Evolutionary conservation across 805 yeast species (phyloP).

Genomic region (Nakazawaea holstii): DNA sequence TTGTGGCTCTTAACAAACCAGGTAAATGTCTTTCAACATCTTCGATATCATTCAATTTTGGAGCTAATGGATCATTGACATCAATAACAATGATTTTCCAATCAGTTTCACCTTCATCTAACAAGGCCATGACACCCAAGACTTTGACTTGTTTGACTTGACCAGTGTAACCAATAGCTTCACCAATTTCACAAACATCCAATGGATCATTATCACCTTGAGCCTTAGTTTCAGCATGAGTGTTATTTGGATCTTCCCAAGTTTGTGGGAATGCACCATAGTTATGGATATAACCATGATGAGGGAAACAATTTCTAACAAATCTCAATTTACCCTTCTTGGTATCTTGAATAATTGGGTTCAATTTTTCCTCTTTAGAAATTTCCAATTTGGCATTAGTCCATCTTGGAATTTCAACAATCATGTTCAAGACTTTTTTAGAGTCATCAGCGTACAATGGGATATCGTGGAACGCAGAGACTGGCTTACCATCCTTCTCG

Average conservation of each 20-base stretch:
- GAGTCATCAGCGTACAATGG: constrained; percentile 93
- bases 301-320: constrained; percentile 97
- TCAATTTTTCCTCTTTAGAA: constrained; percentile 73
- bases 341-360: constrained; percentile 96
- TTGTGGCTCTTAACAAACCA: constrained; percentile 87
- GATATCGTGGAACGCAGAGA: constrained; percentile 93
- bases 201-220: constrained; percentile 84
- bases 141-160: constrained; percentile 85
- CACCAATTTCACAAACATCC: constrained; percentile 82
- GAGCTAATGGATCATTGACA: constrained; percentile 81
- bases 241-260: constrained; percentile 69
- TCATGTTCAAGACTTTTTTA: constrained; percentile 69
- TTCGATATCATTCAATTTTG: constrained; percentile 81
- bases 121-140: constrained; percentile 88
- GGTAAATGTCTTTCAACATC: constrained; percentile 90
- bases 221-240: constrained; percentile 61
- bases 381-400: constrained; percentile 96
- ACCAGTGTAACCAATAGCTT: constrained; percentile 59
- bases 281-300: constrained; percentile 97
- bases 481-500: constrained; percentile 89
- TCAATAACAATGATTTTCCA: constrained; percentile 92
- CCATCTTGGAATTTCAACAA: constrained; percentile 99
- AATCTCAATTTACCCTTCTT: constrained; percentile 95
- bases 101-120: constrained; percentile 89
- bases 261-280: constrained; percentile 98